Evolutionary conservation across 805 yeast genomes (phyloP).

Genomic region (Kuraishia borneana): DNA sequence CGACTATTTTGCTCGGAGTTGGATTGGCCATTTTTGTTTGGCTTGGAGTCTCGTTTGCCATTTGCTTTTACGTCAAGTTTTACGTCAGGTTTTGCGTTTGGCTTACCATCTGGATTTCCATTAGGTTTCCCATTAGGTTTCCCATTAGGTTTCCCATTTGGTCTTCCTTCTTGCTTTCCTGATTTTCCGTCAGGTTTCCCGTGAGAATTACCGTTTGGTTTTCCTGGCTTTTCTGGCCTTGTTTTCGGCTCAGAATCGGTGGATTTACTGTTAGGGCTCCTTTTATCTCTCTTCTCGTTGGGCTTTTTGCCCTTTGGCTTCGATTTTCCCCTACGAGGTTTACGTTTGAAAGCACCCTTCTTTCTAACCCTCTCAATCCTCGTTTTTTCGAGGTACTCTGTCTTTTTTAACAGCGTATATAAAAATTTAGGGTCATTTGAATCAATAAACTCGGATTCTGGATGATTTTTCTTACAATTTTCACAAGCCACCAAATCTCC

Average conservation of each 20-base stretch:
- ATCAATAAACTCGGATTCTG: constrained; percentile 6
- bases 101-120: not conserved
- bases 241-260: too few relatives aligned
- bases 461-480: too few relatives aligned
- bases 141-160: not conserved
- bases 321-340: not conserved
- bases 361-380: not conserved
- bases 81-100: not conserved
- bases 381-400: constrained; percentile 15
- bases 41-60: too few relatives aligned
- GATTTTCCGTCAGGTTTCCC: not conserved
- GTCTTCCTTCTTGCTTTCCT: not conserved
- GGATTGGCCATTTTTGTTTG: too few relatives aligned
- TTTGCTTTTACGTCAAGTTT: not conserved
- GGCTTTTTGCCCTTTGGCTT: not conserved
- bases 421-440: constrained; percentile 26
- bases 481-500: constrained; percentile 26
- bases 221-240: not conserved
- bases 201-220: not conserved
- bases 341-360: not conserved
- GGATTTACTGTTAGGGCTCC: too few relatives aligned
- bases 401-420: constrained; percentile 34
- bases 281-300: not conserved
- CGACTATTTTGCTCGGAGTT: too few relatives aligned
- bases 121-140: not conserved